Evolutionary conservation across 352 stramenopile genomes (phyloP), one percentile per base, ranked within the genome.

Genomic region (Phytophthora crassamura): DNA sequence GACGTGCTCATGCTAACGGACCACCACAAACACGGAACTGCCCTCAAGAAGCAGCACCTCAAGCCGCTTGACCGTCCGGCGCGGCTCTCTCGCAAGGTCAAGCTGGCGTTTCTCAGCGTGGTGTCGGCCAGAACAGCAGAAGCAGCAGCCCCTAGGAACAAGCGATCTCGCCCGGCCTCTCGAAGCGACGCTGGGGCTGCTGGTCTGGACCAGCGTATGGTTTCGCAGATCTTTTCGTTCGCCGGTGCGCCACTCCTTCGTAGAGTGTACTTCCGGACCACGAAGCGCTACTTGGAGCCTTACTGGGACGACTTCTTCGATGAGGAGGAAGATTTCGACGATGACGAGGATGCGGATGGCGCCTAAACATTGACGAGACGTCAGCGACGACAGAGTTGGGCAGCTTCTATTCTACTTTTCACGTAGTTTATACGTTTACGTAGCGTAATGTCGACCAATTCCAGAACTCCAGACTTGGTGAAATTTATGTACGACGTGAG

Each of bases 201-300:
- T 54, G 43, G 43, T 3, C 12, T 63, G 30, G 58, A 63, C 20
- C 41, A 47, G 20, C 34, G 30, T 8, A 35, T 68, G 18, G 3
- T 68, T 5, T 53, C 50, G 4, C 20, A 34, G 0, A 68, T 63
- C 15, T 68, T 63, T 25, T 38, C 18, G 3, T 68, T 68, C 52
- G 59, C 60, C 3, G 28, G 5, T 1, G 28, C 51, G 7, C 51
- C 42, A 22, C 8, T 61, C 15, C 45, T 63, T 22, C 60, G 60
- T 18, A 43, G 20, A 35, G 60, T 63, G 51, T 73, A 53, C 35
- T 52, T 68, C 33, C 48, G 50, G n/a, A n/a, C n/a, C n/a, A n/a
- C n/a, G n/a, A n/a, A n/a, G n/a, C n/a, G n/a, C n/a, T n/a, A n/a
- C n/a, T n/a, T n/a, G n/a, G n/a, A n/a, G n/a, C n/a, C n/a, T n/a